Evolutionary conservation across 1,139 yeast genomes (phyloP), one percentile per base, ranked within the genome.

Genomic region (Pichia sp.): DNA sequence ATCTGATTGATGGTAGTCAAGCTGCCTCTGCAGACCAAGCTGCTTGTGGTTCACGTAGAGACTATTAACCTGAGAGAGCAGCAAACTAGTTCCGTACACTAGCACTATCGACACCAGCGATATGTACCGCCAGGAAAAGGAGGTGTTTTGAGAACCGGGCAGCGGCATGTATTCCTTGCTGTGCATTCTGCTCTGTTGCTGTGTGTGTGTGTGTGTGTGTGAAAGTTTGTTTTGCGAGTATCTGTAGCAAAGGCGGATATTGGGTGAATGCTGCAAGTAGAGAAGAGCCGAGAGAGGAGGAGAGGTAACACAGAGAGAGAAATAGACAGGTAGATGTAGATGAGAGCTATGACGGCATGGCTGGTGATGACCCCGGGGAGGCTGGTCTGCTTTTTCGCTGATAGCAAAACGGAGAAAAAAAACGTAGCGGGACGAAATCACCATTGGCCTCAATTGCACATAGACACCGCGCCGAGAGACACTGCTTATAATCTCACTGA

Each of bases 81-180:
- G 47, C n/a, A 59, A 10, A 16, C 51, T 49, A 2, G 60, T 53
- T 15, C 61, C 61, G 32, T 58, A 58, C 8, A 57, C 43, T 5
- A 57, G 46, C 5, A 53, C 40, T n/a, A 57, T 46, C 3, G 51
- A 19, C 26, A 49, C 16, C 19, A 57, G 36, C 5, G 56, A 41
- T n/a, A 56, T 11, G 8, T 26, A 50, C 29, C 47, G 49, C 58
- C 56, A 53, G 5, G 51, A 38, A 8, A 36, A 2, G 16, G 47
- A 5, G 4, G 11, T 8, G 10, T 11, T 38, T 15, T 45, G 30
- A 13, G n/a, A 41, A 31, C 38, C 30, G 19, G 29, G n/a, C 15
- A n/a, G 23, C 6, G 42, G 51, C 31, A 38, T 10, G 45, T 36
- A 38, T 36, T 47, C 43, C 32, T 47, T 38, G 15, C 16, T 45